Percentiles rank a stretch among this genome's conserved stretches.
These are phyloP conservation scores for Aspergillus melleus DNA, from an alignment of 2,329 filamentous ascomycete species.

Conservation along the genomic window DNA sequence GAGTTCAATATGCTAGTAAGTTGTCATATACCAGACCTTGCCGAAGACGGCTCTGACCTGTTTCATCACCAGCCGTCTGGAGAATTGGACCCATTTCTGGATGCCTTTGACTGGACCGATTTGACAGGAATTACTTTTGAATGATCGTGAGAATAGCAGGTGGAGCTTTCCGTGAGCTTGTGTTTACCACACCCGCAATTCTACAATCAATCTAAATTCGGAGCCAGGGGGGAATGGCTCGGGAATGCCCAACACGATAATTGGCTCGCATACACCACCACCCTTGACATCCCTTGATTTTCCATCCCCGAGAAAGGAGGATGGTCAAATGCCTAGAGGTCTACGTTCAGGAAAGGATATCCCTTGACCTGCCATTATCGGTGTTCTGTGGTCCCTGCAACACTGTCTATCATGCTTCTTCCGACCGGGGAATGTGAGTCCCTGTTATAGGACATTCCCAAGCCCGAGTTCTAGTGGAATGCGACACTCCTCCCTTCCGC, in stretches of 20 bases:
- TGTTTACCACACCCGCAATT: not conserved
- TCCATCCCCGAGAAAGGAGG: not conserved
- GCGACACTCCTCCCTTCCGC: not conserved
- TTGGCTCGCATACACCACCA: too few species aligned
- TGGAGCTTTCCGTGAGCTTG: not conserved
- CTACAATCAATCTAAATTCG: not conserved
- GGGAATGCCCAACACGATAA: not conserved
- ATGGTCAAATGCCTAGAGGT: not conserved
- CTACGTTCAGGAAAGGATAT: not conserved
- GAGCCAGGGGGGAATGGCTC: not conserved
- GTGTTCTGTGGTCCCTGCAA: not conserved
- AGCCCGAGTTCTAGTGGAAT: not conserved
- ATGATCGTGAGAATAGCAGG: not conserved
- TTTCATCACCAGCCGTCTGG: constrained; percentile 21
- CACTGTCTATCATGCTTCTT: not conserved
- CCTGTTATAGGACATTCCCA: too few species aligned
- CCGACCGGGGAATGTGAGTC: not conserved
- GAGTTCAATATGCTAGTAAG: constrained; percentile 28
- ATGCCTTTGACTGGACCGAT: constrained; percentile 38
- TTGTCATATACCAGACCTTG: not conserved
- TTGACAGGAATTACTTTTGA: constrained; percentile 30
- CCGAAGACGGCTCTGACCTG: constrained; percentile 5
- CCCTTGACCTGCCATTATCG: not conserved
- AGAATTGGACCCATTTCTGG: constrained; percentile 35
- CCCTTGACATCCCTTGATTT: not conserved